These are phyloP conservation scores for Akanthomyces dipterigenus DNA, from an alignment of 2,329 filamentous ascomycete species.

Conservation along the genomic window DNA sequence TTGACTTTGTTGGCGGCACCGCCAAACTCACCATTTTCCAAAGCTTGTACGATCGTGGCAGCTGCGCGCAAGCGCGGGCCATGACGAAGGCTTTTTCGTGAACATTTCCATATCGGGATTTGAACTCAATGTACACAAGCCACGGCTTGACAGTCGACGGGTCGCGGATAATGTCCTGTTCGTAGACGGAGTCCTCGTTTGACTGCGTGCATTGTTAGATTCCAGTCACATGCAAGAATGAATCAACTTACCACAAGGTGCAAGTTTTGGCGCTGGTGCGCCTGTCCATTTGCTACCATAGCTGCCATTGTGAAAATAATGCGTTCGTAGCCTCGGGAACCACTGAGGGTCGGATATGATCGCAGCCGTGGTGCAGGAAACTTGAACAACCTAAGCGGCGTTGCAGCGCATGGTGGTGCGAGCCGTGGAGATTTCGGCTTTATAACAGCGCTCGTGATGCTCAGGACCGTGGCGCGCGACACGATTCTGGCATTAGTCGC, in stretches of 20 bases:
- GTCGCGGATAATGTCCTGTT: slow-evolving; percentile 88
- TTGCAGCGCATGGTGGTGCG: slow-evolving; percentile 5
- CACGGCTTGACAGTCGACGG: slow-evolving; percentile 84
- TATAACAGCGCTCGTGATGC: slow-evolving; percentile 1
- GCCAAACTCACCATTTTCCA: slow-evolving; percentile 78
- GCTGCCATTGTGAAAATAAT: slow-evolving; percentile 13
- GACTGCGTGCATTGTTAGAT: slow-evolving; percentile 40
- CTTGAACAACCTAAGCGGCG: neutral
- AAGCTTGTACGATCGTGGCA: slow-evolving; percentile 93
- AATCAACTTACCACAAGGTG: slow-evolving; percentile 39
- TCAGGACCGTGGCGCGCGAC: slow-evolving; percentile 1
- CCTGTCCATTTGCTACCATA: slow-evolving; percentile 22
- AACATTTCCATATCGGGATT: slow-evolving; percentile 74
- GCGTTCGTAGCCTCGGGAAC: neutral
- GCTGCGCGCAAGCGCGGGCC: slow-evolving; percentile 81
- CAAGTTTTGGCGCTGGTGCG: slow-evolving; percentile 39
- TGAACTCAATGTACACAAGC: slow-evolving; percentile 90
- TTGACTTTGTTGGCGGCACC: neutral
- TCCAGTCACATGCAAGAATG: neutral
- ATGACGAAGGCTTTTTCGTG: slow-evolving; percentile 82
- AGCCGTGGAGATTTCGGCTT: neutral
- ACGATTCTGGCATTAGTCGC: slow-evolving; percentile 2
- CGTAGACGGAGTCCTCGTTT: slow-evolving; percentile 89
- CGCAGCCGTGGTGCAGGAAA: neutral
- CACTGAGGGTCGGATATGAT: neutral